Evolutionary conservation across 345 rosid species (phyloP).

Genomic region (Corchorus capsularis): DNA sequence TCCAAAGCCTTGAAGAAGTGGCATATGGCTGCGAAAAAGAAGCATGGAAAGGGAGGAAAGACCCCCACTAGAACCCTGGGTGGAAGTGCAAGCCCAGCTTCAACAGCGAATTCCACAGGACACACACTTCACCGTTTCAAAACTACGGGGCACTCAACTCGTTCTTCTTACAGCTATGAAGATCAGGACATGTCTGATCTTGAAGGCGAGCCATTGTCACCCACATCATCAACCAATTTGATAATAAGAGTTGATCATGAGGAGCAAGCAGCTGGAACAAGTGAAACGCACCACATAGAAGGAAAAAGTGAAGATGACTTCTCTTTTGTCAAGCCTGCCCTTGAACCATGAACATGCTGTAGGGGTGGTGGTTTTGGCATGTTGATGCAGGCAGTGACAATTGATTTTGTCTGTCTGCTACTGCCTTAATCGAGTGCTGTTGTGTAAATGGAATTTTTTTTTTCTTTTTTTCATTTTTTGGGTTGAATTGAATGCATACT

Average conservation of each 20-base stretch:
- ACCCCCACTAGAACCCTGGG: constrained; percentile 49
- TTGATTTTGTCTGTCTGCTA: no score
- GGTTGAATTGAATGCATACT: not conserved
- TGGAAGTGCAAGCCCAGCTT: constrained; percentile 46
- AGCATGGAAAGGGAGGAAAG: constrained; percentile 51
- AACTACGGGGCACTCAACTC: constrained; percentile 80
- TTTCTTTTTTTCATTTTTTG: not conserved
- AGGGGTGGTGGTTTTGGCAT: not conserved
- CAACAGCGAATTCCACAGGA: constrained; percentile 37
- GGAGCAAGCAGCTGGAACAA: constrained; percentile 33
- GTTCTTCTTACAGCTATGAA: constrained; percentile 37
- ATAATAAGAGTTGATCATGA: constrained; percentile 40
- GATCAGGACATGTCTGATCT: constrained; percentile 58
- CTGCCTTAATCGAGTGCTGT: not conserved
- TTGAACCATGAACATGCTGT: constrained; percentile 27
- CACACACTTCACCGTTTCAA: constrained; percentile 62
- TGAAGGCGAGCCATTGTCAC: constrained; percentile 66
- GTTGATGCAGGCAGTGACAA: not conserved
- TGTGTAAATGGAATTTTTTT: not conserved
- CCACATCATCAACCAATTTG: constrained; percentile 36
- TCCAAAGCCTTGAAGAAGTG: constrained; percentile 90
- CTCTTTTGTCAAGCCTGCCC: constrained; percentile 63
- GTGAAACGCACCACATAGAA: constrained; percentile 30
- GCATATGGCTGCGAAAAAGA: constrained; percentile 80
- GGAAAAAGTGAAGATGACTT: constrained; percentile 54